Conservation (phyloP, 495 filamentous ascomycete species). For the Penicillium chermesinum region DNA sequence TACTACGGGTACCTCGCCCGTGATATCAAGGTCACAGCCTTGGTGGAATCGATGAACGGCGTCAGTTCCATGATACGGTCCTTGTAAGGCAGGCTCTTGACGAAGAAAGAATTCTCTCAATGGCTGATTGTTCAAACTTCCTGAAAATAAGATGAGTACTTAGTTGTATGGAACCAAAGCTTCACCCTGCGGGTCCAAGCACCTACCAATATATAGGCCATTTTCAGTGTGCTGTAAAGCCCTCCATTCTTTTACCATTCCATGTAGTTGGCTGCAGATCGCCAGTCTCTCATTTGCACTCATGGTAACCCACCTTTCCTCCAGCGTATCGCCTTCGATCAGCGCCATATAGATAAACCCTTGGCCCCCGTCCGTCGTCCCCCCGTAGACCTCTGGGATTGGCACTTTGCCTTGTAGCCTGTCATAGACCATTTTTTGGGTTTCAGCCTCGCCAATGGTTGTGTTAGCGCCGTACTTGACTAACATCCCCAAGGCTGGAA, state of each 20-base stretch:
- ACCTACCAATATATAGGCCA: slow-evolving; percentile 31
- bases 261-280: slow-evolving; percentile 37
- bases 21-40: slow-evolving; percentile 19
- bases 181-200: slow-evolving; percentile 9
- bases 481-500: slow-evolving; percentile 37
- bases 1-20: slow-evolving; percentile 10
- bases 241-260: slow-evolving; percentile 24
- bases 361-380: slow-evolving; percentile 35
- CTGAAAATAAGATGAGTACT: slow-evolving; percentile 10
- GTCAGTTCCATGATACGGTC: slow-evolving; percentile 20
- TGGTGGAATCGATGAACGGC: slow-evolving; percentile 23
- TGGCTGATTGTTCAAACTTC: slow-evolving; percentile 18
- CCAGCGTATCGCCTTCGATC: slow-evolving; percentile 33
- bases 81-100: slow-evolving; percentile 9
- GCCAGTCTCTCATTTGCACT: slow-evolving; percentile 27
- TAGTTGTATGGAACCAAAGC: slow-evolving; percentile 3
- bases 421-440: slow-evolving; percentile 33
- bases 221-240: slow-evolving; percentile 20
- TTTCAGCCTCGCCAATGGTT: slow-evolving; percentile 37
- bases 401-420: slow-evolving; percentile 31
- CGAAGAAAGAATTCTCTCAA: slow-evolving; percentile 21
- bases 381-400: slow-evolving; percentile 44
- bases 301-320: slow-evolving; percentile 33
- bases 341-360: slow-evolving; percentile 48
- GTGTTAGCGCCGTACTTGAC: slow-evolving; percentile 42